These are phyloP conservation scores for Cladosporium sp. DNA, from an alignment of 2,329 filamentous ascomycete species.

Conservation along the genomic window DNA sequence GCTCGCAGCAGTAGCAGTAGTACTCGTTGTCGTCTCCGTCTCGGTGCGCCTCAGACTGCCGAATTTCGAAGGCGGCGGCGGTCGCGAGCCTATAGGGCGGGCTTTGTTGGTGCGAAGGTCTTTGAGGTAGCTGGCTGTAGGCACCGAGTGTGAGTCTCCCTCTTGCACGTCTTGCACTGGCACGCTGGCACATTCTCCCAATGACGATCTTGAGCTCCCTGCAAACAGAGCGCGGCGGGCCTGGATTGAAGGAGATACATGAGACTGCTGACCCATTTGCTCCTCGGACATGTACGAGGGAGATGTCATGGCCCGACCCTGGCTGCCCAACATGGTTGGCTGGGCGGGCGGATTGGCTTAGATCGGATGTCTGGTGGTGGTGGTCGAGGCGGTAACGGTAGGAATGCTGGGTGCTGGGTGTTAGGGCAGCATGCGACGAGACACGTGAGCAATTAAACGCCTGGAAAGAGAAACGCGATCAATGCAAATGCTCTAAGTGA, in stretches of 20 bases:
- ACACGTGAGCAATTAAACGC: background rate
- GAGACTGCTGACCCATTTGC: slow-evolving; percentile 20
- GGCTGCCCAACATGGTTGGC: slow-evolving; percentile 17
- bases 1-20: slow-evolving; percentile 18
- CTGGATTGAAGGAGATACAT: slow-evolving; percentile 17
- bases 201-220: slow-evolving; percentile 10
- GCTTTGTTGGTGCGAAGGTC: slow-evolving; percentile 67
- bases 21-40: slow-evolving; percentile 24
- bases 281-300: slow-evolving; percentile 20
- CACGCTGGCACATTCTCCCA: slow-evolving; percentile 7
- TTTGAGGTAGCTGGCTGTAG: slow-evolving; percentile 67
- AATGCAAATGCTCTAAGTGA: background rate
- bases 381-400: slow-evolving; percentile 16
- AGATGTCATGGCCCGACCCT: slow-evolving; percentile 16
- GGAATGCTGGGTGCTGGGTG: slow-evolving; percentile 10
- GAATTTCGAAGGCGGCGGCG: slow-evolving; percentile 55
- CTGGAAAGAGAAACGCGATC: background rate
- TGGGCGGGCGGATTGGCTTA: background rate
- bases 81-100: slow-evolving; percentile 70
- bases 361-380: background rate
- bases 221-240: slow-evolving; percentile 18
- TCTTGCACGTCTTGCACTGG: slow-evolving; percentile 4
- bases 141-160: slow-evolving; percentile 11
- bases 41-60: slow-evolving; percentile 31
- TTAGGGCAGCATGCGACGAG: background rate